A percentile compares a stretch with the other conserved stretches of the same genome.
Evolutionary conservation across 306 rosid genomes (phyloP).

Genomic region (Quercus gilva): DNA sequence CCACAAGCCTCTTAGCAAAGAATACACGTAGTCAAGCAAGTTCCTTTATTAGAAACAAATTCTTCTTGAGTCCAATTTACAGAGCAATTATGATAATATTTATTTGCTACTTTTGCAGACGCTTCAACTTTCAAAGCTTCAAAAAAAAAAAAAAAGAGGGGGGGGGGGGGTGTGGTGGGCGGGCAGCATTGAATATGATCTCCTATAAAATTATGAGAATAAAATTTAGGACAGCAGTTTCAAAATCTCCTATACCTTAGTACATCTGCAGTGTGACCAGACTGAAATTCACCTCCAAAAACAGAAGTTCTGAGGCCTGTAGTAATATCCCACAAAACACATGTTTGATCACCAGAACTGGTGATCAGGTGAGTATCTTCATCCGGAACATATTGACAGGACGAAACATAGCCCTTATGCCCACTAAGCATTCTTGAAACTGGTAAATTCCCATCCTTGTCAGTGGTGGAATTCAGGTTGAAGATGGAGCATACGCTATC

Average conservation of each 20-base stretch:
- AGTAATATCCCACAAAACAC: conserved; percentile 92
- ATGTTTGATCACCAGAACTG: conserved; percentile 93
- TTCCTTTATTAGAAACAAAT: neutral
- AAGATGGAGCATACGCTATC: conserved; percentile 95
- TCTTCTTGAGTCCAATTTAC: neutral
- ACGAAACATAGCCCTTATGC: conserved; percentile 92
- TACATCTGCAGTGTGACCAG: conserved; percentile 92
- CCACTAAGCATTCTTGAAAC: conserved; percentile 80
- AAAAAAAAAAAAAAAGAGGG: neutral
- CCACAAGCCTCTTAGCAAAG: too few species aligned
- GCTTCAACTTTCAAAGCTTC: conserved; percentile 10
- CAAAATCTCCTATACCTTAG: conserved; percentile 56
- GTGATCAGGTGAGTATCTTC: conserved; percentile 88
- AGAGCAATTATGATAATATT: neutral
- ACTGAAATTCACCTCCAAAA: conserved; percentile 98
- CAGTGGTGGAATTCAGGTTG: conserved; percentile 83
- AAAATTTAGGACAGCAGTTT: conserved; percentile 6
- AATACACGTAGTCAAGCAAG: neutral
- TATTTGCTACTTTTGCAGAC: neutral
- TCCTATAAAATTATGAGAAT: conserved; percentile 15
- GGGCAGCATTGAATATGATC: neutral
- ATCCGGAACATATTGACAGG: conserved; percentile 94
- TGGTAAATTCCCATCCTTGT: conserved; percentile 67
- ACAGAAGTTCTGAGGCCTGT: conserved; percentile 94
- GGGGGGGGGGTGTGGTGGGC: too few species aligned